Base-by-base conservation (phyloP, 2,329 filamentous ascomycete species). In the Tothia fuscella region DNA sequence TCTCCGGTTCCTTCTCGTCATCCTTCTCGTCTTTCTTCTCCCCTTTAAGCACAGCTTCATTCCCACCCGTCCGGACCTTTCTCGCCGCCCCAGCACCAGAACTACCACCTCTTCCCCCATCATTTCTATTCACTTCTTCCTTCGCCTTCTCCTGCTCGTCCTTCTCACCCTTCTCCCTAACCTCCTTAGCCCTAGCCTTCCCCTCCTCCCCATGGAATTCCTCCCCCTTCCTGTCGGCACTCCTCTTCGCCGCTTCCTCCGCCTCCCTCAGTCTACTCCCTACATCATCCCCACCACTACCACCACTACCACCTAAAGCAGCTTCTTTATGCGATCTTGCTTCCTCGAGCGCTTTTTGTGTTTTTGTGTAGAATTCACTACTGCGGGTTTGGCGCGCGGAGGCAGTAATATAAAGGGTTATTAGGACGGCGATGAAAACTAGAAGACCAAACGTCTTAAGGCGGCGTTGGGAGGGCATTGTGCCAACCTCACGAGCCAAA, bases 341-440 rank as follows among this genome's bases (percentile, higher is more conserved):
- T 42, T 22, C 53, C 51, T 28, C 52, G 29, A 67, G 58, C 9
- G 66, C 65, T 46, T 74, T 64, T 47, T 76, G 67, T n/a, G 72
- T 78, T 36, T 69, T 67, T 20, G 63, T 65, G 58, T 78, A 76
- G 61, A 76, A 77, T 51, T 71, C 68, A 32, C 61, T 68, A 36
- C 65, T 65, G 46, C 64, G 59, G 25, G 67, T 66, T 38, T 71
- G 64, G 44, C 71, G 68, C 40, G 73, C 64, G 37, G 70, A 70
- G n/a, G 71, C 72, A 16, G 79, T 80, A 57, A 85, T 79, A 66
- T 89, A 86, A 50, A 93, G 66, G 42, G 81, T 64, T 34, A 79
- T 69, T 50, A 89, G 62, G 46, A 89, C 61, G 45, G 74, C 66
- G 49, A 78, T 67, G 50, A 87, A 51, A 43, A 78, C 67, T 43